Base-by-base conservation (phyloP, 2,329 filamentous ascomycete genomes). In the Venturia nashicola region DNA sequence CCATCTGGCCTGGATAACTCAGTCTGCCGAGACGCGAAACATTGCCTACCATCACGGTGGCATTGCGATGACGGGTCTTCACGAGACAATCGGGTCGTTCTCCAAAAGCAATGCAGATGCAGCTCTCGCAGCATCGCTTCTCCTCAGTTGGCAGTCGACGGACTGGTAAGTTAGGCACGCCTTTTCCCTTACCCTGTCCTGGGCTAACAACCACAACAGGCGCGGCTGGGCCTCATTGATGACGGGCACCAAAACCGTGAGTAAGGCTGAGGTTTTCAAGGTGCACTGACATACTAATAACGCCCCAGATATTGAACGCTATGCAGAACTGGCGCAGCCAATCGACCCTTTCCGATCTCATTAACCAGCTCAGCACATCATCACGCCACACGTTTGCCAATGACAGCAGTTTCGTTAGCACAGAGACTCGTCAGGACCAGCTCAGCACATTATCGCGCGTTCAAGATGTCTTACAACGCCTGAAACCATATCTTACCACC, bases 301-400 rank as follows among this genome's bases (percentile, higher is more conserved):
- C 5, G 32, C 9, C 59, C 32, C 72, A 92, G 88, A 86, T 97
- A 62, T 88, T 97, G 68, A 86, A 91, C 70, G 88, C 90, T 54
- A 97, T 97, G 91, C 89, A 92, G 67, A 82, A 85, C 16, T 95
- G 90, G 91, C 91, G 91, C 75, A 86, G 95, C 70, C 88, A 95
- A 73, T 97, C 92, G 42, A 84, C 91, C 67, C 93, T 94, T 70
- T 84, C 85, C 67, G 87, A 91, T 69, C 90, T 91, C 76, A 90
- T 95, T 69, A 84, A 84, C 67, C 88, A 92, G 74, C 89, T 88
- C 76, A 87, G 67, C n/a, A 70, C 72, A 18, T 72, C 71, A 67
- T 70, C 71, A 23, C 69, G 69, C 39, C 72, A 71, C 59, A 72
- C 69, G 57, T 76, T 74, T 64, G 72, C 85, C 79, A 88, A 86